These are phyloP conservation scores for Ogataea allantospora DNA, from an alignment of 805 yeast species.

Conservation along the genomic window DNA sequence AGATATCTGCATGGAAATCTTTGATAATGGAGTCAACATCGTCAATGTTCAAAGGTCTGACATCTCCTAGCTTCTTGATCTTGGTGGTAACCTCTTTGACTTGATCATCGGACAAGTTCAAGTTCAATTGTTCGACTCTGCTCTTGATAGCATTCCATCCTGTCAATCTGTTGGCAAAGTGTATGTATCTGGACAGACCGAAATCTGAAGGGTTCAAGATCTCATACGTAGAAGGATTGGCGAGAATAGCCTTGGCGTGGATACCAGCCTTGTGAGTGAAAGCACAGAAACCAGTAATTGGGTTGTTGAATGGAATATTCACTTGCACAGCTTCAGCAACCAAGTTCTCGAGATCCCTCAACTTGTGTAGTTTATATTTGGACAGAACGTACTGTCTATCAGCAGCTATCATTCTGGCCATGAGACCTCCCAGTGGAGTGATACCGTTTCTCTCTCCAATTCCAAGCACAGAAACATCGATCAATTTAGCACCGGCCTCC, in stretches of 20 bases:
- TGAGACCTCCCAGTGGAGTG: slow-evolving; percentile 59
- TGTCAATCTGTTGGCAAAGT: slow-evolving; percentile 58
- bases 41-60: slow-evolving; percentile 56
- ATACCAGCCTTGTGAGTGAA: slow-evolving; percentile 65
- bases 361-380: slow-evolving; percentile 53
- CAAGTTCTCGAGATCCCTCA: slow-evolving; percentile 57
- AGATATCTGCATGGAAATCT: slow-evolving; percentile 48
- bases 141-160: slow-evolving; percentile 66
- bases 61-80: slow-evolving; percentile 58
- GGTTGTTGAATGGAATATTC: slow-evolving; percentile 60
- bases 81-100: slow-evolving; percentile 54
- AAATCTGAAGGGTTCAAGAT: slow-evolving; percentile 57
- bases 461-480: slow-evolving; percentile 58
- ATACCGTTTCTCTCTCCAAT: slow-evolving; percentile 66
- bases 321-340: slow-evolving; percentile 60
- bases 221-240: slow-evolving; percentile 63
- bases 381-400: slow-evolving; percentile 58
- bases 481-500: slow-evolving; percentile 60
- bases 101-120: slow-evolving; percentile 55
- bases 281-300: slow-evolving; percentile 64
- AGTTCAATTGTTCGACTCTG: slow-evolving; percentile 58
- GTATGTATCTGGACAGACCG: slow-evolving; percentile 60
- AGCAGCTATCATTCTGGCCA: slow-evolving; percentile 64
- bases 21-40: slow-evolving; percentile 61
- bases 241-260: slow-evolving; percentile 60